Percentiles rank a stretch among this genome's conserved stretches.
phyloP scores from a whole-genome alignment of 2,329 filamentous ascomycete genomes.

The Scleromitrula shiraiana region DNA sequence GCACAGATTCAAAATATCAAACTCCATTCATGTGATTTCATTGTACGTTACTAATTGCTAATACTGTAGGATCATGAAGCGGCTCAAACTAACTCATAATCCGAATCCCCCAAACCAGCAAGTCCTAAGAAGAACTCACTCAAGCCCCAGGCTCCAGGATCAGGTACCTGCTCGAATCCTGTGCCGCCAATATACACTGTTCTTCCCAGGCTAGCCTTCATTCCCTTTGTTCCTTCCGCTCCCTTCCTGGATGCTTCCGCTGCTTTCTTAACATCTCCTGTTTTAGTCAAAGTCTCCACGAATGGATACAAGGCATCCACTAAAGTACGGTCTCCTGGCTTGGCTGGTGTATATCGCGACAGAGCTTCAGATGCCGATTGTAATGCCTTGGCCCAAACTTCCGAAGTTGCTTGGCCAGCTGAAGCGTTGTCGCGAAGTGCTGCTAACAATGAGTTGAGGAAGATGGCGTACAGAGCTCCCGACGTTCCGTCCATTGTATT shows the following conservation, averaged over 20 bases:
- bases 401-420: constrained; percentile 33
- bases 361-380: constrained; percentile 63
- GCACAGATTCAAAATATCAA: not conserved
- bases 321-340: constrained; percentile 80
- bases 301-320: constrained; percentile 89
- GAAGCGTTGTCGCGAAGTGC: constrained; percentile 29
- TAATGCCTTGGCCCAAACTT: constrained; percentile 56
- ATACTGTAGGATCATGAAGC: not conserved
- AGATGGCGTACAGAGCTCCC: constrained; percentile 70
- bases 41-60: not conserved
- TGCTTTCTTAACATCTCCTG: constrained; percentile 61
- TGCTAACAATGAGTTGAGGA: constrained; percentile 60
- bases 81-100: constrained; percentile 29
- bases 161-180: constrained; percentile 65
- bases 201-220: constrained; percentile 81
- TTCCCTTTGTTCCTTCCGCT: constrained; percentile 78
- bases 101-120: constrained; percentile 38
- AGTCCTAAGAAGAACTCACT: constrained; percentile 76
- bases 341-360: constrained; percentile 78
- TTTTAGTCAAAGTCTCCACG: constrained; percentile 59
- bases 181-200: constrained; percentile 74
- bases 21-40: not conserved
- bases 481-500: constrained; percentile 67
- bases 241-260: constrained; percentile 68
- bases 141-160: constrained; percentile 70